Evolutionary conservation across 2,329 filamentous ascomycete species (phyloP).

Genomic region (Myriosclerotinia scirpicola): DNA sequence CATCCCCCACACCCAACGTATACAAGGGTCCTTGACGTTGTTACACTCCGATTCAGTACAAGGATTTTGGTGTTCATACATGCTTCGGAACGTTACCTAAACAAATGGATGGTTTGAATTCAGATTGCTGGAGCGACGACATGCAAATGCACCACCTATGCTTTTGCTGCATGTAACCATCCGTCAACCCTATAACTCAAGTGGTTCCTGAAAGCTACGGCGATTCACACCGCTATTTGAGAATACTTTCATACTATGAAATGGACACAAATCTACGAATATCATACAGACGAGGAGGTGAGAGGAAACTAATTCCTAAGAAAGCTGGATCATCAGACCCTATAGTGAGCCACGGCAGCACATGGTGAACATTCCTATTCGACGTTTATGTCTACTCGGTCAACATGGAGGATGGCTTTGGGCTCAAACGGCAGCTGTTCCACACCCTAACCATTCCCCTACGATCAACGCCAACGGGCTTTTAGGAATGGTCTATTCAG

Average conservation of each 20-base stretch:
- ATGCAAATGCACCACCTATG: not conserved
- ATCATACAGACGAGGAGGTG: not conserved
- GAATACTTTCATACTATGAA: not conserved
- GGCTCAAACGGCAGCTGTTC: not conserved
- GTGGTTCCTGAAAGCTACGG: not conserved
- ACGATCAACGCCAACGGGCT: not conserved
- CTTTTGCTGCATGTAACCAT: not conserved
- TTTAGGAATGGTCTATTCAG: not conserved
- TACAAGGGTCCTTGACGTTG: not conserved
- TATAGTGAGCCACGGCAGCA: not conserved
- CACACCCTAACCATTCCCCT: not conserved
- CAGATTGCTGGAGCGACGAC: not conserved
- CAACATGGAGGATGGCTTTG: not conserved
- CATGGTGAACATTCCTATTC: not conserved
- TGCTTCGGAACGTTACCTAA: not conserved
- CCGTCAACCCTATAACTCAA: not conserved
- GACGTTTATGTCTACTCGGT: slow-evolving; percentile 1
- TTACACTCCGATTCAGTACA: not conserved
- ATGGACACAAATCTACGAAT: not conserved
- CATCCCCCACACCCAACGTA: not conserved
- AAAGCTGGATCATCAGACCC: slow-evolving; percentile 2
- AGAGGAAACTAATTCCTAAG: not conserved
- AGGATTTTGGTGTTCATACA: not conserved
- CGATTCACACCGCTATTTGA: slow-evolving; percentile 10
- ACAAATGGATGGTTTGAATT: not conserved